Evolutionary conservation across 2,329 filamentous ascomycete genomes (phyloP).

Genomic region (Chaetothyriales sp.): DNA sequence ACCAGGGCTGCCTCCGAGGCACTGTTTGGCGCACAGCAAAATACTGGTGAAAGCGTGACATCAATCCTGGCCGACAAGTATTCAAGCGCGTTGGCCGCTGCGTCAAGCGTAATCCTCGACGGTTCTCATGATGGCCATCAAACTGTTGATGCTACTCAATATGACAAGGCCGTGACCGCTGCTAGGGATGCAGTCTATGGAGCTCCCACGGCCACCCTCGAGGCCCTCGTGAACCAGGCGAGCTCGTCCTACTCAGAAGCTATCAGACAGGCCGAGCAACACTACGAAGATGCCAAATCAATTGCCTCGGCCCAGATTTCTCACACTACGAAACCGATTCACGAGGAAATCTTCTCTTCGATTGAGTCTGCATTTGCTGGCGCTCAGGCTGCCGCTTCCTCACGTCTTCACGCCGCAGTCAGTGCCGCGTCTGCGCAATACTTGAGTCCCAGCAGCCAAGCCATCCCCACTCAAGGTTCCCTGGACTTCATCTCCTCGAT

Average conservation of each 20-base stretch:
- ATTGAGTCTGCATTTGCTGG: slow-evolving; percentile 54
- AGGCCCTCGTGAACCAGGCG: slow-evolving; percentile 25
- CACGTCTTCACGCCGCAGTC: slow-evolving; percentile 42
- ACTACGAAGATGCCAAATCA: slow-evolving; percentile 53
- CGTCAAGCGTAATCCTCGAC: slow-evolving; percentile 42
- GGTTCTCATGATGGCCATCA: slow-evolving; percentile 28
- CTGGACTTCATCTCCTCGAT: slow-evolving; percentile 48
- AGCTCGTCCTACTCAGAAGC: slow-evolving; percentile 47
- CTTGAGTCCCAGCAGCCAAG: slow-evolving; percentile 23
- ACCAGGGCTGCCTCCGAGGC: slow-evolving; percentile 42
- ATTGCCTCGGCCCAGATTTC: slow-evolving; percentile 52
- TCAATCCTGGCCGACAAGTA: slow-evolving; percentile 43
- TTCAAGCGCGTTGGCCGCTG: slow-evolving; percentile 40
- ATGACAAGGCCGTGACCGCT: slow-evolving; percentile 42
- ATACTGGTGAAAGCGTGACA: slow-evolving; percentile 34
- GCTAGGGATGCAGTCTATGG: slow-evolving; percentile 43
- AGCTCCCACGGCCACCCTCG: slow-evolving; percentile 26
- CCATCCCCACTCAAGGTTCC: slow-evolving; percentile 28
- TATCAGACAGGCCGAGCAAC: slow-evolving; percentile 48
- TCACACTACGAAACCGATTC: slow-evolving; percentile 52
- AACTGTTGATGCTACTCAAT: slow-evolving; percentile 38
- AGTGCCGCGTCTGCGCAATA: slow-evolving; percentile 32
- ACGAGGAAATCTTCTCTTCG: slow-evolving; percentile 54
- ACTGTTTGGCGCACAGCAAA: slow-evolving; percentile 33
- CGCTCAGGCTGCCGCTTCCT: slow-evolving; percentile 47